Conservation (phyloP, 1,284 basidiomycete genomes). For the Schizophyllum commune region DNA sequence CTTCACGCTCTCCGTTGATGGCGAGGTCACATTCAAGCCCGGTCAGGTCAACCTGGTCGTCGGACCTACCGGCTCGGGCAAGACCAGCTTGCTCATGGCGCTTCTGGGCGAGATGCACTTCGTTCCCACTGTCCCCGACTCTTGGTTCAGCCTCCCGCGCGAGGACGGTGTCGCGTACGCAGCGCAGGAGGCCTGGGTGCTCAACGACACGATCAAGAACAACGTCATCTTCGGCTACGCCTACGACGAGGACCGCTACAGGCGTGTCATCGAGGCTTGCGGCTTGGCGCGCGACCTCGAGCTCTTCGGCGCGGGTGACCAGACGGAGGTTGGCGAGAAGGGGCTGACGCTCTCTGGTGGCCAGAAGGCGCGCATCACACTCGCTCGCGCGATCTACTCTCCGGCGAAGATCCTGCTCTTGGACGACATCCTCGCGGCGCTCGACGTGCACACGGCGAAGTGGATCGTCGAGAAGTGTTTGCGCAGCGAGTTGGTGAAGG, state of each 20-base stretch:
- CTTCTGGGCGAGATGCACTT: conserved; percentile 62
- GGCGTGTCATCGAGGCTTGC: conserved; percentile 53
- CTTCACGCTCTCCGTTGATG: conserved; percentile 42
- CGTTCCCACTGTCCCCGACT: conserved; percentile 43
- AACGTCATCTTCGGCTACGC: conserved; percentile 84
- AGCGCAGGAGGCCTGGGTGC: conserved; percentile 74
- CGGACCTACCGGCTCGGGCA: conserved; percentile 39
- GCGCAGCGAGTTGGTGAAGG: conserved; percentile 57
- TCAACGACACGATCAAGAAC: conserved; percentile 25
- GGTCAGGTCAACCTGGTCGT: conserved; percentile 57
- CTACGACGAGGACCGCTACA: conserved; percentile 67
- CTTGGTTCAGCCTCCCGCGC: conserved; percentile 62
- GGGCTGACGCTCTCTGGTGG: conserved; percentile 40
- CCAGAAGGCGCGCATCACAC: conserved; percentile 62
- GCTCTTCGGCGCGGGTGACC: conserved; percentile 65
- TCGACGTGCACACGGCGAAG: conserved; percentile 61
- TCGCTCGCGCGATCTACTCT: conserved; percentile 68
- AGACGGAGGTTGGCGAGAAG: conserved; percentile 61
- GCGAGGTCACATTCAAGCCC: conserved; percentile 48
- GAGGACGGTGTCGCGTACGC: conserved; percentile 64
- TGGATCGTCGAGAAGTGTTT: conserved; percentile 77
- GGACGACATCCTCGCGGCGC: conserved; percentile 54
- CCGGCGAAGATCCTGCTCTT: conserved; percentile 53
- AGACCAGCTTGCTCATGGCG: conserved; percentile 48
- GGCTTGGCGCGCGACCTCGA: conserved; percentile 47